Conservation (phyloP, 441 rosid species). For the Croton laevigatus region DNA sequence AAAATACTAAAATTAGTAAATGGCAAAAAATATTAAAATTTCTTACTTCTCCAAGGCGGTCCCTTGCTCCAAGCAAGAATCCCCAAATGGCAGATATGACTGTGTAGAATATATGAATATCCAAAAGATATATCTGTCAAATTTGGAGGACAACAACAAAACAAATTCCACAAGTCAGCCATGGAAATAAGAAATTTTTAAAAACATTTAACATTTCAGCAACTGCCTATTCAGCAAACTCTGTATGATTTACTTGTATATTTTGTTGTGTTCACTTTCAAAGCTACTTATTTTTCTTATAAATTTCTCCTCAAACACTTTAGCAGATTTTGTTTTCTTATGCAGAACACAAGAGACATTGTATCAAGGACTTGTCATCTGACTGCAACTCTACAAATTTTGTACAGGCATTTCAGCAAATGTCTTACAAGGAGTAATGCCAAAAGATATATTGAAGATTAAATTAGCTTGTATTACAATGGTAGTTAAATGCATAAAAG, state of each 20-base stretch:
- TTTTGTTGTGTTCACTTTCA: neutral
- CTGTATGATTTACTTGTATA: neutral
- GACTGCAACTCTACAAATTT: neutral
- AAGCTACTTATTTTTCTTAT: neutral
- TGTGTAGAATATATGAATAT: constrained; percentile 86
- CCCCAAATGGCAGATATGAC: constrained; percentile 85
- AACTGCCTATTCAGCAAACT: neutral
- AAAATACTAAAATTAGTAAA: neutral
- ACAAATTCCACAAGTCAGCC: neutral
- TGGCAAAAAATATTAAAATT: constrained; percentile 2
- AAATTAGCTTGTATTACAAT: neutral
- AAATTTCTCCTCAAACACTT: neutral
- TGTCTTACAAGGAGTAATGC: neutral
- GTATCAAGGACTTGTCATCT: neutral
- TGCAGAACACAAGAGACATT: neutral
- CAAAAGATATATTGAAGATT: neutral
- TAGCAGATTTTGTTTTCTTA: neutral
- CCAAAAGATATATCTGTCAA: constrained; percentile 86
- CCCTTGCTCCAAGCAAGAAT: constrained; percentile 96
- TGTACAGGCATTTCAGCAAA: neutral
- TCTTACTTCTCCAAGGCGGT: constrained; percentile 94
- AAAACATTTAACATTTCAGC: neutral
- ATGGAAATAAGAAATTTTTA: constrained; percentile 1
- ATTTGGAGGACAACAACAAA: constrained; percentile 21
- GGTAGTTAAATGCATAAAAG: neutral